These are phyloP conservation scores for Fusarium fujikuroi DNA, from an alignment of 2,329 filamentous ascomycete species.

Conservation along the genomic window DNA sequence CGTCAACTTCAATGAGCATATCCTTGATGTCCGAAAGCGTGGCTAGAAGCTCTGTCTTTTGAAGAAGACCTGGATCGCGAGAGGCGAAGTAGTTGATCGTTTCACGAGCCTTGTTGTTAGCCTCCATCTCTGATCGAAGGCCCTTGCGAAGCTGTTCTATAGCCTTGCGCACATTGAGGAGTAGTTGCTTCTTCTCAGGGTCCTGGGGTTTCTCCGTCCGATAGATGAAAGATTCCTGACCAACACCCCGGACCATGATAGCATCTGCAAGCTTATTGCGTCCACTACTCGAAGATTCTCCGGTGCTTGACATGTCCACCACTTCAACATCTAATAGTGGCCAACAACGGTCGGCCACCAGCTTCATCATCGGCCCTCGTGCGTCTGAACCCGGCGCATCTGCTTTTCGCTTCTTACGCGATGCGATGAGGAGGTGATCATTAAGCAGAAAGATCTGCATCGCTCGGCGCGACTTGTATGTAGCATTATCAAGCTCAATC, in stretches of 20 bases:
- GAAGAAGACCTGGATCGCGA: conserved; percentile 78
- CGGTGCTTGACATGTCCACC: conserved; percentile 81
- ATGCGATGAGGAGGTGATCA: conserved; percentile 91
- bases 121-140: conserved; percentile 86
- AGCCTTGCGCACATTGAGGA: conserved; percentile 91
- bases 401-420: conserved; percentile 89
- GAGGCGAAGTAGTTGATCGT: conserved; percentile 88
- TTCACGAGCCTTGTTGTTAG: conserved; percentile 84
- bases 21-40: conserved; percentile 82
- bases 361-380: conserved; percentile 72
- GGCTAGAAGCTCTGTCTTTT: conserved; percentile 83
- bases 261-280: conserved; percentile 80
- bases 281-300: conserved; percentile 60
- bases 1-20: conserved; percentile 94
- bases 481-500: conserved; percentile 97
- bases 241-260: conserved; percentile 87
- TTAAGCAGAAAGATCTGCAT: conserved; percentile 95
- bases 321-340: conserved; percentile 92
- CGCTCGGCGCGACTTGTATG: conserved; percentile 89
- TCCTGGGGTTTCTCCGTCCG: conserved; percentile 85
- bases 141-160: conserved; percentile 91
- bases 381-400: conserved; percentile 68
- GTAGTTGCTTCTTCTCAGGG: conserved; percentile 80
- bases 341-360: conserved; percentile 96
- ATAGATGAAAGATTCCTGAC: conserved; percentile 93